These are phyloP conservation scores for Tricholoma saponaceum DNA, from an alignment of 768 basidiomycete genomes.

Conservation along the genomic window DNA sequence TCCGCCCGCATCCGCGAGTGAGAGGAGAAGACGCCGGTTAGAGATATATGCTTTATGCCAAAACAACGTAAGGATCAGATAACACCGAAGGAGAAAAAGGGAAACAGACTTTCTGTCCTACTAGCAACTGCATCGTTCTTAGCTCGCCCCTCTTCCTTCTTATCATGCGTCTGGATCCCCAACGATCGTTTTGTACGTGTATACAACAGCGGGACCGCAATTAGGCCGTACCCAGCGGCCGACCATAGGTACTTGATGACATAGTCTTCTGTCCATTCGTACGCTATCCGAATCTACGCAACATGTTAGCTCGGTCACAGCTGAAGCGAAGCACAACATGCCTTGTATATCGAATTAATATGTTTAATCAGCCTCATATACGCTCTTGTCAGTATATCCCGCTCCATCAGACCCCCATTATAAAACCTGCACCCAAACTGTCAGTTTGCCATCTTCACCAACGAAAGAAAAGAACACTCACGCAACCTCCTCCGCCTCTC, in stretches of 20 bases:
- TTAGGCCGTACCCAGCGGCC: constrained; percentile 86
- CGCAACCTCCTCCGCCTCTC: constrained; percentile 94
- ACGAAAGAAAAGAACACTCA: constrained; percentile 31
- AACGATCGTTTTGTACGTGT: constrained; percentile 46
- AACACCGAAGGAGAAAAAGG: neutral
- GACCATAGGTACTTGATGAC: constrained; percentile 97
- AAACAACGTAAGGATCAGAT: neutral
- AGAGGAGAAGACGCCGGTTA: constrained; percentile 84
- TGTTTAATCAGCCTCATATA: constrained; percentile 83
- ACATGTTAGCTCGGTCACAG: neutral
- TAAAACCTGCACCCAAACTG: constrained; percentile 62
- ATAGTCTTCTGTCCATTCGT: constrained; percentile 96
- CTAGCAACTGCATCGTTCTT: constrained; percentile 39
- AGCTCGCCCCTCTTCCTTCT: neutral
- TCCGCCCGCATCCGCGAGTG: constrained; percentile 95
- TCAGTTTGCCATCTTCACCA: neutral
- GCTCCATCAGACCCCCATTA: constrained; percentile 81
- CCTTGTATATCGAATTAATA: constrained; percentile 90
- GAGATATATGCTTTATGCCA: constrained; percentile 72
- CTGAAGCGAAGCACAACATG: constrained; percentile 18
- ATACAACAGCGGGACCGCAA: constrained; percentile 85
- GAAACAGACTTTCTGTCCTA: constrained; percentile 41
- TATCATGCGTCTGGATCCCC: constrained; percentile 21
- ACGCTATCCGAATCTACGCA: constrained; percentile 77
- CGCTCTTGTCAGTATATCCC: constrained; percentile 72